Evolutionary conservation across 805 yeast genomes (phyloP).

Genomic region (Pichia sporocuriosa): DNA sequence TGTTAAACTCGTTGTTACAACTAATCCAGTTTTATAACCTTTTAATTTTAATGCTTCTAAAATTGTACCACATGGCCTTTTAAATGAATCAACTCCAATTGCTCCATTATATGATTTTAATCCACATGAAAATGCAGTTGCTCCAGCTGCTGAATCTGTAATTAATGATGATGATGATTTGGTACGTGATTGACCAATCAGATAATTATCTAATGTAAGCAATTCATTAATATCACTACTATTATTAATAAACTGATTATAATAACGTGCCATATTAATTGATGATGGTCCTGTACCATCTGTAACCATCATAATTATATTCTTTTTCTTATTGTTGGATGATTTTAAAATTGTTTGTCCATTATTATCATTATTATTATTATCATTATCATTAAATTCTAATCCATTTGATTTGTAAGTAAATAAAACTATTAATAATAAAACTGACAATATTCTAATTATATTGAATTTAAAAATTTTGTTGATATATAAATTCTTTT

Average conservation of each 20-base stretch:
- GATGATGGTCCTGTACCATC: conserved; percentile 97
- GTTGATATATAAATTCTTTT: no score
- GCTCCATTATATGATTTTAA: conserved; percentile 85
- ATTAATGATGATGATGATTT: conserved; percentile 68
- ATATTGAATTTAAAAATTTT: conserved; percentile 1
- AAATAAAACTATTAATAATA: conserved; percentile 1
- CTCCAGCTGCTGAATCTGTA: conserved; percentile 97
- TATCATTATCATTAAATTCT: conserved; percentile 6
- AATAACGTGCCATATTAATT: conserved; percentile 70
- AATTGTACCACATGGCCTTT: conserved; percentile 78
- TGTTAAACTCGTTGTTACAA: conserved; percentile 85
- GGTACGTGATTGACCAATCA: conserved; percentile 82
- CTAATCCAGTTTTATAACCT: conserved; percentile 82
- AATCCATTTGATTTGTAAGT: no score
- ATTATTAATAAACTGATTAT: conserved; percentile 52
- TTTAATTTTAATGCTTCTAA: conserved; percentile 79
- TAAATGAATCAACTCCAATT: conserved; percentile 69
- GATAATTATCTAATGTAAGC: conserved; percentile 53
- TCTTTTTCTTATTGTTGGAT: conserved; percentile 40
- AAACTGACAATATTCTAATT: not conserved
- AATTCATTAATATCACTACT: conserved; percentile 47
- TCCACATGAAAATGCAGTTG: conserved; percentile 87
- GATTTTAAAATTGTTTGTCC: not conserved
- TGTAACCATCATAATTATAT: conserved; percentile 80
- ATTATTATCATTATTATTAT: not conserved